These are phyloP conservation scores for Trichosporon sp. DNA, from an alignment of 1,284 basidiomycete species.

Conservation along the genomic window DNA sequence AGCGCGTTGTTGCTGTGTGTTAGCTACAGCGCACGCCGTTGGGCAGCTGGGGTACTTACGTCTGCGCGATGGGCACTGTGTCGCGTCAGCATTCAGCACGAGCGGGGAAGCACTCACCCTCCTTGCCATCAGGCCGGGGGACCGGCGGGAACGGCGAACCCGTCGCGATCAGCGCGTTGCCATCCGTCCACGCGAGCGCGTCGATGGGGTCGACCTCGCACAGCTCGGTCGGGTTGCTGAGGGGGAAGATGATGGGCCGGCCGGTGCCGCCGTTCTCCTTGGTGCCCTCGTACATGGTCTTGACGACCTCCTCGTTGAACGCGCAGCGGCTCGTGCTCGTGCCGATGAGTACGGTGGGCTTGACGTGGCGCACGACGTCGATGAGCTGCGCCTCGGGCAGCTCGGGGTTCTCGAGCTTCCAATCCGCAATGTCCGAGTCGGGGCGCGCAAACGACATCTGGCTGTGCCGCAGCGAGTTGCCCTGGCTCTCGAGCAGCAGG, in stretches of 20 bases:
- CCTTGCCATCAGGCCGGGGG: slow-evolving; percentile 59
- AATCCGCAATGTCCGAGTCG: slow-evolving; percentile 49
- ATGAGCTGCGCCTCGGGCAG: slow-evolving; percentile 47
- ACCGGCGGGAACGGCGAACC: slow-evolving; percentile 75
- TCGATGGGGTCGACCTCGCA: slow-evolving; percentile 66
- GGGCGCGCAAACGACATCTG: slow-evolving; percentile 50
- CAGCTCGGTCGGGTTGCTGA: slow-evolving; percentile 73
- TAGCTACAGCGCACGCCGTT: slow-evolving; percentile 19
- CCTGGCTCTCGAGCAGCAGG: slow-evolving; percentile 50
- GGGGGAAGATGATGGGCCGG: slow-evolving; percentile 73
- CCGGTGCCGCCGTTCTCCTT: neutral
- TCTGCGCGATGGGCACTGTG: slow-evolving; percentile 8
- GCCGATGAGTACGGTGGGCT: slow-evolving; percentile 75
- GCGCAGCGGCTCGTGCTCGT: slow-evolving; percentile 74
- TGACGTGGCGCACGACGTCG: slow-evolving; percentile 61
- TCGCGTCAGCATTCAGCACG: neutral
- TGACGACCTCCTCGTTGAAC: slow-evolving; percentile 68
- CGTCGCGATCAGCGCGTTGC: slow-evolving; percentile 70
- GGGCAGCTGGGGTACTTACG: neutral
- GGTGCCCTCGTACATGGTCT: slow-evolving; percentile 62
- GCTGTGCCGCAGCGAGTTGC: slow-evolving; percentile 41
- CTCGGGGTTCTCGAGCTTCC: slow-evolving; percentile 28
- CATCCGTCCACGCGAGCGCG: slow-evolving; percentile 60
- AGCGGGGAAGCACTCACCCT: slow-evolving; percentile 24
- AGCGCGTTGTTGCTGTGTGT: slow-evolving; percentile 58